Evolutionary conservation across 202 grass and related monocot genomes (phyloP), one percentile per base, ranked within the genome.

Genomic region (Brachypodium distachyon): DNA sequence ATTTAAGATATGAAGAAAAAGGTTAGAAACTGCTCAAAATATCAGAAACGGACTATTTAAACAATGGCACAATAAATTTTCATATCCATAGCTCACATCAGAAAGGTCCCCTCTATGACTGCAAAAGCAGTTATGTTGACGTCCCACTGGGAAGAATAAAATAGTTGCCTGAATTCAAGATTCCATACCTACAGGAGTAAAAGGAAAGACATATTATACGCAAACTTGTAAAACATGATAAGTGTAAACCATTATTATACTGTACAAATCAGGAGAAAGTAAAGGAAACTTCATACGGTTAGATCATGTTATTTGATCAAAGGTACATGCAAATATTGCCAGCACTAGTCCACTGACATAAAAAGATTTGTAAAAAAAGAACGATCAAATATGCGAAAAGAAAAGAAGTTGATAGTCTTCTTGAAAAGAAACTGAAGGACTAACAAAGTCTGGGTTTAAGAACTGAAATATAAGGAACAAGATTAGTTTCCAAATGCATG

Each of bases 71-170:
- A 78, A 64, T 25, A 19, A 55, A 57, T 31, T 71, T 52, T 28
- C 19, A 9, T 62, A 68, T 77, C 11, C 14, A 65, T 55, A 61
- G 48, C 86, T 84, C 74, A 97, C 94, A 97, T 97, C 44, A 97
- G 77, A 73, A 79, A 90, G 70, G 91, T 86, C 41, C 82, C 79
- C 18, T 87, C 86, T 59, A 97, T 83, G 77, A 90, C 84, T 78
- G 91, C 80, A 90, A 97, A 97, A 77, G 94, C 94, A 84, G 94
- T 97, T 70, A 97, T 70, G 37, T 94, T 94, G 70, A 61, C 56
- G 29, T 94, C 91, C 94, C 94, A 94, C 39, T 90, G 89, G 21
- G 71, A 84, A 77, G 71, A 86, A 77, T 73, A 72, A 82, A 92
- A 91, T 63, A 94, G 83, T 46, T 94, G 91, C 61, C 94, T 87